Percentiles rank a stretch among this genome's conserved stretches.
Evolutionary conservation across 148 eudicot species (phyloP).

Genomic region (Pouteria glomerata): DNA sequence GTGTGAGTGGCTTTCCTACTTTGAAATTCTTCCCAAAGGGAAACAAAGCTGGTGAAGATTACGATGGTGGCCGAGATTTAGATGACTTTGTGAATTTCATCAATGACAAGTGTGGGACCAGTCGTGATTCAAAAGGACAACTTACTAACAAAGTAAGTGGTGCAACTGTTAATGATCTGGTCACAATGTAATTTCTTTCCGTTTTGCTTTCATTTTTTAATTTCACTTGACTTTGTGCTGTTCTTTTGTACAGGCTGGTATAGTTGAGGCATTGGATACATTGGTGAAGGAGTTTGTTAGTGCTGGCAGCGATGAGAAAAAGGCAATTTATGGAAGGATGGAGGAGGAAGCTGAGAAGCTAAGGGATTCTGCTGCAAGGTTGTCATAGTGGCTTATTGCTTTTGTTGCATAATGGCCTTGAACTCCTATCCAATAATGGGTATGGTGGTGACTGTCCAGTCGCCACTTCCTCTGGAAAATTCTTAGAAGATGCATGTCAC

Average conservation of each 20-base stretch:
- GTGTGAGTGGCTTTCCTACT: conserved; percentile 89
- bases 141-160: conserved; percentile 58
- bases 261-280: conserved; percentile 47
- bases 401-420: not conserved
- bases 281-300: conserved; percentile 77
- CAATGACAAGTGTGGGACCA: conserved; percentile 86
- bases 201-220: not conserved
- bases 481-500: not conserved
- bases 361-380: conserved; percentile 82
- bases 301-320: conserved; percentile 66
- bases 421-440: not conserved
- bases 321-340: conserved; percentile 45
- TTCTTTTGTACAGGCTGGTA: conserved; percentile 61
- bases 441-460: not conserved
- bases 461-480: not conserved
- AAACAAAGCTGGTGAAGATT: conserved; percentile 95
- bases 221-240: not conserved
- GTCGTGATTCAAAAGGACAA: conserved; percentile 80
- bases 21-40: conserved; percentile 86
- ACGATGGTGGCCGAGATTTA: conserved; percentile 77
- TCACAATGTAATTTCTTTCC: not conserved
- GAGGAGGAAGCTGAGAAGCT: conserved; percentile 87
- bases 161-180: not conserved
- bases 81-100: conserved; percentile 80
- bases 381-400: conserved; percentile 2